Evolutionary conservation across 805 yeast genomes (phyloP).

Genomic region (Tetrapisispora phaffii): DNA sequence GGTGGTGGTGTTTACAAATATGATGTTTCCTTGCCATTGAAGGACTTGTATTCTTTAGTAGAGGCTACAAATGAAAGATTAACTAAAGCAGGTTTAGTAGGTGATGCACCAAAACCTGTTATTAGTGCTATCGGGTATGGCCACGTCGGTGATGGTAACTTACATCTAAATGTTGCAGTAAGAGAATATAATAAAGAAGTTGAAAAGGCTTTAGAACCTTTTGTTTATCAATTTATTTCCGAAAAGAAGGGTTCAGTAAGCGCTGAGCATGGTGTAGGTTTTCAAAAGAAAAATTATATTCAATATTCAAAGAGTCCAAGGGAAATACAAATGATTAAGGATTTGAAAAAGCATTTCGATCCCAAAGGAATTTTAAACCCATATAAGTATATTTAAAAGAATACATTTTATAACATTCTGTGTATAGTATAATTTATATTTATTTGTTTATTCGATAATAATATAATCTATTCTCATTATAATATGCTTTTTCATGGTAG

Average conservation of each 20-base stretch:
- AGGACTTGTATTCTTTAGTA: constrained; percentile 71
- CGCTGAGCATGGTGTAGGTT: constrained; percentile 96
- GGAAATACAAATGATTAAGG: constrained; percentile 67
- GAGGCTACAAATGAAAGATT: constrained; percentile 63
- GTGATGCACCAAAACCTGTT: constrained; percentile 55
- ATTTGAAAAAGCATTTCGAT: constrained; percentile 72
- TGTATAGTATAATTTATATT: background rate
- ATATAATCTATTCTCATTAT: too few relatives aligned
- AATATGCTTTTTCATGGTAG: too few relatives aligned
- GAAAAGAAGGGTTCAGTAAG: constrained; percentile 73
- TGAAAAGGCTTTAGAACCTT: constrained; percentile 81
- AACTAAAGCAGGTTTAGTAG: constrained; percentile 44
- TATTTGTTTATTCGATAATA: too few relatives aligned
- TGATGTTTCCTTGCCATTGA: constrained; percentile 85
- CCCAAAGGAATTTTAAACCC: constrained; percentile 92
- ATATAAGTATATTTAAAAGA: constrained; percentile 64
- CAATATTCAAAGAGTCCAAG: constrained; percentile 69
- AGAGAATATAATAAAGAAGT: constrained; percentile 71
- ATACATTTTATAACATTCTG: background rate
- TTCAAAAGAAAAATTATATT: constrained; percentile 87
- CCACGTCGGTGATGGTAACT: constrained; percentile 96
- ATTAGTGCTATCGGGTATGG: constrained; percentile 91
- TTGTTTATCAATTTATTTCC: constrained; percentile 82
- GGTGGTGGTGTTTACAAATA: constrained; percentile 95
- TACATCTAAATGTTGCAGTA: constrained; percentile 88